Conservation (phyloP, 257 asterid genomes). For the Przewalskia tangutica region DNA sequence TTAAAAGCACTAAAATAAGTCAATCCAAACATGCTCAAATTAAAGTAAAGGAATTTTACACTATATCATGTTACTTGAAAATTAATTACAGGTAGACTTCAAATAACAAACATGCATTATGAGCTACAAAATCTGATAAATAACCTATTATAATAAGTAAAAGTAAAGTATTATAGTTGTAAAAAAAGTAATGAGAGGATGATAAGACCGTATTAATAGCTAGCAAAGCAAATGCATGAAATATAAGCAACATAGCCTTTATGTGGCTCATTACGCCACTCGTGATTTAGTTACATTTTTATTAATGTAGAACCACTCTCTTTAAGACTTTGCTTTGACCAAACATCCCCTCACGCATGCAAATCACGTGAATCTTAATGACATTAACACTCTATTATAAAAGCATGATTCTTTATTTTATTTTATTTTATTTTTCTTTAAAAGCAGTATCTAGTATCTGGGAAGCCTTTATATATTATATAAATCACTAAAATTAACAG, state of each 20-base stretch:
- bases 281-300: slow-evolving; percentile 33
- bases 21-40: too few species aligned
- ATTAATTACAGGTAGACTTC: too few species aligned
- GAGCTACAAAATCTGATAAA: background rate
- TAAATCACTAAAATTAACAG: background rate
- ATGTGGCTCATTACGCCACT: slow-evolving; percentile 20
- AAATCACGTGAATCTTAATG: slow-evolving; percentile 24
- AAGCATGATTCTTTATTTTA: background rate
- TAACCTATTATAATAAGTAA: background rate
- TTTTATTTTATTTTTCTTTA: background rate
- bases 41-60: too few species aligned
- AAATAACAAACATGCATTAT: background rate
- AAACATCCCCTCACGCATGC: slow-evolving; percentile 16
- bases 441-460: background rate
- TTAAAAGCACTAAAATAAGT: too few species aligned
- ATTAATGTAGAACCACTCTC: slow-evolving; percentile 40
- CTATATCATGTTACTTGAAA: too few species aligned
- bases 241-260: slow-evolving; percentile 7
- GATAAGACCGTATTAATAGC: background rate
- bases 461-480: background rate
- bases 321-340: slow-evolving; percentile 26
- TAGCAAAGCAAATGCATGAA: slow-evolving; percentile 12
- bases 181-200: background rate
- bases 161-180: too few species aligned
- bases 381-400: slow-evolving; percentile 1